Conservation (phyloP, 805 yeast species). For the Candida tibetensis region DNA sequence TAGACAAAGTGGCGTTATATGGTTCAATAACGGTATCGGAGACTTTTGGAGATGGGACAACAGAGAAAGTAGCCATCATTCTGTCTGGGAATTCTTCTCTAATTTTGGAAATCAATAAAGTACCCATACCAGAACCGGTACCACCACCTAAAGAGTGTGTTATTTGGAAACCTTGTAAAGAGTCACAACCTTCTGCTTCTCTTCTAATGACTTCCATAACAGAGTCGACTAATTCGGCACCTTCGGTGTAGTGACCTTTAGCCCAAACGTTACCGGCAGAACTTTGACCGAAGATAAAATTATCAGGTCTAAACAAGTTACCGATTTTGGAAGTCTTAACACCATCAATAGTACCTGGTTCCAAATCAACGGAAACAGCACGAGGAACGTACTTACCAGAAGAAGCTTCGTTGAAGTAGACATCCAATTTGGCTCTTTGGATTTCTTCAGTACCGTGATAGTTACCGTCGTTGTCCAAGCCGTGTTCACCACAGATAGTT, state of each 20-base stretch:
- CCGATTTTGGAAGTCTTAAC: slow-evolving; percentile 81
- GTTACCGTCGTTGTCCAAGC: slow-evolving; percentile 71
- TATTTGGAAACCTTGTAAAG: slow-evolving; percentile 92
- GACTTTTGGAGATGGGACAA: slow-evolving; percentile 86
- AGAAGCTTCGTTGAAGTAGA: slow-evolving; percentile 84
- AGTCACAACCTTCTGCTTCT: slow-evolving; percentile 91
- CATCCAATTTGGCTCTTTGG: slow-evolving; percentile 60
- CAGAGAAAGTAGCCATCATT: slow-evolving; percentile 95
- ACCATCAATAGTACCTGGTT: slow-evolving; percentile 89
- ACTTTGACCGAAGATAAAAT: slow-evolving; percentile 82
- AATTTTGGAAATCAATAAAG: slow-evolving; percentile 76
- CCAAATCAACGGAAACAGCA: slow-evolving; percentile 87
- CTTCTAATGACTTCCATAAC: slow-evolving; percentile 88
- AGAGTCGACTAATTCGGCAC: slow-evolving; percentile 89
- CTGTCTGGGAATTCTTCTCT: slow-evolving; percentile 93
- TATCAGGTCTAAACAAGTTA: slow-evolving; percentile 87
- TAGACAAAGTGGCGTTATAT: slow-evolving; percentile 86
- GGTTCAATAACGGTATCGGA: slow-evolving; percentile 95
- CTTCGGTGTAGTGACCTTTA: slow-evolving; percentile 94
- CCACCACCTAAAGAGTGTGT: slow-evolving; percentile 65
- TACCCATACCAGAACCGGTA: slow-evolving; percentile 97
- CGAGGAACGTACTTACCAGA: slow-evolving; percentile 91
- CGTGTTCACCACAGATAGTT: slow-evolving; percentile 86
- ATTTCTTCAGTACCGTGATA: slow-evolving; percentile 51
- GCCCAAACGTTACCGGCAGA: slow-evolving; percentile 98